Evolutionary conservation across 352 stramenopile species (phyloP).

Genomic region (Phytopythium litorale): DNA sequence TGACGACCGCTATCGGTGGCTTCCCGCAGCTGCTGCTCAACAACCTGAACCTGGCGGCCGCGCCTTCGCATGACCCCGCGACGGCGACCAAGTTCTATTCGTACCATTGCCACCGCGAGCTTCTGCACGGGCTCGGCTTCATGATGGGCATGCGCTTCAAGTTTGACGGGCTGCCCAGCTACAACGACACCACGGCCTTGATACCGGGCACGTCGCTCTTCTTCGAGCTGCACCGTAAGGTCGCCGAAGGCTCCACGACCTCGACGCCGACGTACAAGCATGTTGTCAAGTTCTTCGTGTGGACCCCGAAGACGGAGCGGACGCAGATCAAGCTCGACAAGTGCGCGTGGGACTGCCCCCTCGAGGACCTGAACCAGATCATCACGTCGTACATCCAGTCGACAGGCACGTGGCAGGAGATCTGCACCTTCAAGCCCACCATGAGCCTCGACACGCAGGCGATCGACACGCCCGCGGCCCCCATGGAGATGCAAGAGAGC

Average conservation of each 20-base stretch:
- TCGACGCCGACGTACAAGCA: constrained; percentile 17
- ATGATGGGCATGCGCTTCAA: constrained; percentile 82
- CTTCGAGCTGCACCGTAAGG: constrained; percentile 61
- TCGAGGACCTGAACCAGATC: constrained; percentile 50
- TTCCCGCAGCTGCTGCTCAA: constrained; percentile 64
- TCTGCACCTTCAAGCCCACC: constrained; percentile 63
- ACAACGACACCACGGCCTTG: constrained; percentile 65
- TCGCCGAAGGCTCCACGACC: constrained; percentile 11
- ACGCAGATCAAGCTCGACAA: constrained; percentile 56
- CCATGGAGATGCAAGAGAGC: background rate
- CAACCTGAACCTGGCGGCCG: constrained; percentile 49
- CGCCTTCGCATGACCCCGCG: constrained; percentile 18
- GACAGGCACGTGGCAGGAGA: constrained; percentile 67
- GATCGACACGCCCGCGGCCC: background rate
- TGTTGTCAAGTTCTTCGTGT: constrained; percentile 68
- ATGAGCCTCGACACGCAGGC: constrained; percentile 22
- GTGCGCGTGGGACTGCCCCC: constrained; percentile 52
- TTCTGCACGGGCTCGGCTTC: constrained; percentile 73
- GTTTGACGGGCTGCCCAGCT: constrained; percentile 53
- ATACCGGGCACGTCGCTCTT: constrained; percentile 69
- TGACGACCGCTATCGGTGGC: constrained; percentile 64
- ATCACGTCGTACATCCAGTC: constrained; percentile 49
- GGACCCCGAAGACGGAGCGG: constrained; percentile 52
- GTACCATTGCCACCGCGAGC: constrained; percentile 76
- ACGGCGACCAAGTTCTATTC: constrained; percentile 65